A percentile compares a stretch with the other conserved stretches of the same genome.
phyloP scores from a whole-genome alignment of 2,329 filamentous ascomycete genomes.

The Conoideocrella luteorostrata region DNA sequence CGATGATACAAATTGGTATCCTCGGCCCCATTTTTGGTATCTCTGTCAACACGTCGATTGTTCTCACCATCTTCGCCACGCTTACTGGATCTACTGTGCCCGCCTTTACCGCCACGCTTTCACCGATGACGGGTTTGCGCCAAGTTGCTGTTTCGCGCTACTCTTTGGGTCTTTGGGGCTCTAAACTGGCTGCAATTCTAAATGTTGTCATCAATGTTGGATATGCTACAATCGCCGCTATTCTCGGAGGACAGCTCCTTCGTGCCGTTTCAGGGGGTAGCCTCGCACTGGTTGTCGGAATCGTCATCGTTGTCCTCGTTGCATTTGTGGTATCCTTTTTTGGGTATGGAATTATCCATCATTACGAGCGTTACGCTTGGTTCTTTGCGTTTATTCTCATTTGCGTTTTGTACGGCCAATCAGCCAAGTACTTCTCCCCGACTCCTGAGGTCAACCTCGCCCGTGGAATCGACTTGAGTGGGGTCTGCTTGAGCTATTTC shows the following conservation, averaged over 20 bases:
- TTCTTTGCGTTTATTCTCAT: conserved; percentile 14
- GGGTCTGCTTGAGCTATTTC: conserved; percentile 13
- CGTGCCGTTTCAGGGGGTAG: conserved; percentile 15
- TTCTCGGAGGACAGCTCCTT: conserved; percentile 16
- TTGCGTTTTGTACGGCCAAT: conserved; percentile 15
- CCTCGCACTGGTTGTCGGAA: conserved; percentile 15
- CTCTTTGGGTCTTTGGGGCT: conserved; percentile 16
- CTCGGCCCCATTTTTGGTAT: conserved; percentile 10
- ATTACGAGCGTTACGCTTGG: conserved; percentile 17
- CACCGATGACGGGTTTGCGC: conserved; percentile 8
- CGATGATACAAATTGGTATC: conserved; percentile 11
- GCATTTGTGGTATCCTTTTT: conserved; percentile 17
- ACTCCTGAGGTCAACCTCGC: conserved; percentile 1
- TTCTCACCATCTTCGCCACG: conserved; percentile 9
- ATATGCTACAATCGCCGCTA: conserved; percentile 14
- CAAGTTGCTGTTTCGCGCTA: conserved; percentile 14
- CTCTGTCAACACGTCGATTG: conserved; percentile 10
- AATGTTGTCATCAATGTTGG: conserved; percentile 17
- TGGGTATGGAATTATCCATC: conserved; percentile 16
- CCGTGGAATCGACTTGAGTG: conserved; percentile 8
- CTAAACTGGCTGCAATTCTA: conserved; percentile 15
- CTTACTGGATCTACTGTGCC: conserved; percentile 7
- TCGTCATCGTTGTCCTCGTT: conserved; percentile 14
- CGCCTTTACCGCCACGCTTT: conserved; percentile 9
- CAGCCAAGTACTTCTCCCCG: conserved; percentile 10